Conservation (phyloP, 345 rosid genomes). For the Theobroma cacao region DNA sequence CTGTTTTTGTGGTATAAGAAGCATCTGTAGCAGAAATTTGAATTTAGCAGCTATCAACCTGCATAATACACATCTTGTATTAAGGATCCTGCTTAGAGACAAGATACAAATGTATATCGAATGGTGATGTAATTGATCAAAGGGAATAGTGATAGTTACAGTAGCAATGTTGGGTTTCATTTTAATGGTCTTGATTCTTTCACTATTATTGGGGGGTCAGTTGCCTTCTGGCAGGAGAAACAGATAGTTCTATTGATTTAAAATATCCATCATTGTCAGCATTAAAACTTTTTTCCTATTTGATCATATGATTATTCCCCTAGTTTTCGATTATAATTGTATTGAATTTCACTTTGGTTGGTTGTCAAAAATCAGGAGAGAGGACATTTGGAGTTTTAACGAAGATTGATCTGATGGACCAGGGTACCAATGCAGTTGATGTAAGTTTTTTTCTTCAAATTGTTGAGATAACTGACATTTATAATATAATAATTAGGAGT, state of each 20-base stretch:
- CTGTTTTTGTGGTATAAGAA: not conserved
- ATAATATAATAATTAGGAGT: not conserved
- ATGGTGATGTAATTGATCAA: not conserved
- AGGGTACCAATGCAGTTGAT: constrained; percentile 93
- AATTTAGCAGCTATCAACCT: not conserved
- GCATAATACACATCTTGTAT: not conserved
- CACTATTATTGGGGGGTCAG: not conserved
- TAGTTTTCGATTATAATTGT: not conserved
- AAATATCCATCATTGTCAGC: not conserved
- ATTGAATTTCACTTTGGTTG: constrained; percentile 16
- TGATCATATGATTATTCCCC: not conserved
- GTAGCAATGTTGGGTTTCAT: not conserved
- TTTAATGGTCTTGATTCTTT: not conserved
- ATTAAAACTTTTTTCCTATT: not conserved
- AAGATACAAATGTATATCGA: not conserved
- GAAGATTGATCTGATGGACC: constrained; percentile 94
- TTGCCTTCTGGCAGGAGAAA: not conserved
- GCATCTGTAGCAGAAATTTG: not conserved
- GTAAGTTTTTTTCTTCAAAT: constrained; percentile 49
- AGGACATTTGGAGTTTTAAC: constrained; percentile 90
- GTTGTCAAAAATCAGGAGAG: constrained; percentile 55
- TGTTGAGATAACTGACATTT: not conserved
- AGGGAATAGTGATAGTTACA: not conserved
- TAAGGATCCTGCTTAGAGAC: not conserved
- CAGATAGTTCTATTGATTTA: not conserved